phyloP scores from a whole-genome alignment of 2,329 filamentous ascomycete genomes.

The Fusarium subtropicale region DNA sequence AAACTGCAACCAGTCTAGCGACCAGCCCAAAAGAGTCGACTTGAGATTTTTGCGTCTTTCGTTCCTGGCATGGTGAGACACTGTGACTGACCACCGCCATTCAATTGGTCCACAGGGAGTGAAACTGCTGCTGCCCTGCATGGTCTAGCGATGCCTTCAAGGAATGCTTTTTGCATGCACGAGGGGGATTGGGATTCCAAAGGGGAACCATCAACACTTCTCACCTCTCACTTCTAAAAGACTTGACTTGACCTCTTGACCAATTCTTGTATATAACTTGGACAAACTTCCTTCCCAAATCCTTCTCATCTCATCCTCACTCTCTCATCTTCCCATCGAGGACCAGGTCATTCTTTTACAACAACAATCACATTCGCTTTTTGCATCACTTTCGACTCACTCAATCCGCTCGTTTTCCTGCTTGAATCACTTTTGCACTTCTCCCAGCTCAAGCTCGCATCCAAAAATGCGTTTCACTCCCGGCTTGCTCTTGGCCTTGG shows the following conservation, averaged over 20 bases:
- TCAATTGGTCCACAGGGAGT: not conserved
- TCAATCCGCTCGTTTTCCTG: conserved; percentile 12
- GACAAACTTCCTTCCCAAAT: conserved; percentile 8
- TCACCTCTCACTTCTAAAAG: no score
- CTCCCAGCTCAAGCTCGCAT: not conserved
- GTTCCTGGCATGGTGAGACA: conserved; percentile 29
- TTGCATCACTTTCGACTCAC: not conserved
- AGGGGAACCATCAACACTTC: not conserved
- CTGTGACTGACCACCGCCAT: not conserved
- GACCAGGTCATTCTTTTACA: conserved; percentile 38
- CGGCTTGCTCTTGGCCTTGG: conserved; percentile 24
- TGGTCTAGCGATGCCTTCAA: not conserved
- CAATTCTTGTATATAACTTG: conserved; percentile 25
- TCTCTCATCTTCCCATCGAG: conserved; percentile 32
- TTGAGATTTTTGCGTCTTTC: conserved; percentile 1
- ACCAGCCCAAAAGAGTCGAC: conserved; percentile 6
- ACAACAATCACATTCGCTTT: conserved; percentile 11
- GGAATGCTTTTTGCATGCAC: conserved; percentile 29
- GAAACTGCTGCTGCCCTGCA: conserved; percentile 25
- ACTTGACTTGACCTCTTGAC: no score
- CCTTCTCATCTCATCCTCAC: conserved; percentile 35
- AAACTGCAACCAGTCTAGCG: conserved; percentile 16
- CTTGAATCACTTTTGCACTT: not conserved
- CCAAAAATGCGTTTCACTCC: conserved; percentile 32
- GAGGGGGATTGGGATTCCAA: conserved; percentile 10